Evolutionary conservation across 2,329 filamentous ascomycete species (phyloP), one percentile per base, ranked within the genome.

Genomic region (Penicillium aurantiogriseum): DNA sequence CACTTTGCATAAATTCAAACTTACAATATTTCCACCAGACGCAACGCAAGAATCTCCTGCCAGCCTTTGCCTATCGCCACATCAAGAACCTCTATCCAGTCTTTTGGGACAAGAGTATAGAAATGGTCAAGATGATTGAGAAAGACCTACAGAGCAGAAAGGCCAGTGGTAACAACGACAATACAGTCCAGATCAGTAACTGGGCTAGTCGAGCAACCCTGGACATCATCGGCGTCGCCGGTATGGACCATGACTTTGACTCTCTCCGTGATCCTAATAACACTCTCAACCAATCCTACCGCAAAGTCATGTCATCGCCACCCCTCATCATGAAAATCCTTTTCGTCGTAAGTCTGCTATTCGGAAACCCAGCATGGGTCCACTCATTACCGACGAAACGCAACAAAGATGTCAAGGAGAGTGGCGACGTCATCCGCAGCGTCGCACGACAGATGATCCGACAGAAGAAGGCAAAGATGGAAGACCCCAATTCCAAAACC

Each of bases 21-120:
- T 56, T 15, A 60, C 58, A 45, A 58, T 40, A 11, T 8, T 29
- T 13, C 7, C 4, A 10, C 6, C 48, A 79, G 76, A 63, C 61
- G 23, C 89, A 92, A 76, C 83, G 92, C 46, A 92, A 89, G 71
- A 86, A 88, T 57, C 83, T 96, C 19, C 85, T 88, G 77, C 91
- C 91, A 0, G 90, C 91, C 2, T 96, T 96, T 72, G 82, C 86
- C n/a, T 95, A 91, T 69, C 84, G 91, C 23, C 90, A 95, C 67
- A 80, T 96, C 71, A 95, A 94, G 70, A 84, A 93, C 58, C 77
- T 96, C 15, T 94, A 95, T 66, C 88, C 91, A 0, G 77, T 89
- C 6, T 96, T 97, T 74, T 96, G 91, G 91, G 67, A 76, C 21
- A 96, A 95, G 75, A 83, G 87, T 0, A 74, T 82, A 8, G 87